Evolutionary conservation across 2,329 filamentous ascomycete species (phyloP).

Genomic region (Trematosphaeria pertusa): DNA sequence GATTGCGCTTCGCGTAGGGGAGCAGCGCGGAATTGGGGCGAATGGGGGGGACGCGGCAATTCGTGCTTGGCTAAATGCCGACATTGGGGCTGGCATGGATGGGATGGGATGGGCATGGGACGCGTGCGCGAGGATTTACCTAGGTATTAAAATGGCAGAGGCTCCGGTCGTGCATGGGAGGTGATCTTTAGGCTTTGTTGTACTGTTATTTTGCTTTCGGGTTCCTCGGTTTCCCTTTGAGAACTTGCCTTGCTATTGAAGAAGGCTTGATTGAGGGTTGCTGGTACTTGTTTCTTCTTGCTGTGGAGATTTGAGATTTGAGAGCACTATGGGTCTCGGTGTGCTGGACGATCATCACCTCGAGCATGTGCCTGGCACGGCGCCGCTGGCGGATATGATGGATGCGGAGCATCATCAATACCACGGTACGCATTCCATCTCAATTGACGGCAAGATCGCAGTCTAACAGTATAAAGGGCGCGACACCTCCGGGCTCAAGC

Average conservation of each 20-base stretch:
- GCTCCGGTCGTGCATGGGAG: too few species aligned
- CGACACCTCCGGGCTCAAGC: conserved; percentile 35
- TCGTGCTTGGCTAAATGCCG: conserved; percentile 18
- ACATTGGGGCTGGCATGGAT: not conserved
- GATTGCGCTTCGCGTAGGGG: too few species aligned
- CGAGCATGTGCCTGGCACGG: conserved; percentile 29
- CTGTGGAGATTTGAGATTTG: not conserved
- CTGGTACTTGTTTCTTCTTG: not conserved
- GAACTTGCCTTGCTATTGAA: too few species aligned
- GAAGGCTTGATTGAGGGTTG: not conserved
- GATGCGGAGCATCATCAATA: conserved; percentile 19
- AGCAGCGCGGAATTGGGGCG: too few species aligned
- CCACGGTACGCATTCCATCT: conserved; percentile 15
- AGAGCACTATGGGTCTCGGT: conserved; percentile 25
- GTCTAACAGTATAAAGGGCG: conserved; percentile 15
- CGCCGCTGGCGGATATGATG: conserved; percentile 23
- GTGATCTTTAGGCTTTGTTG: too few species aligned
- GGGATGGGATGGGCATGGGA: too few species aligned
- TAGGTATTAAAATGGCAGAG: too few species aligned
- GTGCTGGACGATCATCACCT: conserved; percentile 27
- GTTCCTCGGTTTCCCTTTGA: too few species aligned
- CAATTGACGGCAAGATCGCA: not conserved
- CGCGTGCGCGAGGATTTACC: too few species aligned
- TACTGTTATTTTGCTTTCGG: too few species aligned
- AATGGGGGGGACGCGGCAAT: conserved; percentile 7